Evolutionary conservation across 2,329 filamentous ascomycete species (phyloP), one percentile per base, ranked within the genome.

Genomic region (Colletotrichum sojae): DNA sequence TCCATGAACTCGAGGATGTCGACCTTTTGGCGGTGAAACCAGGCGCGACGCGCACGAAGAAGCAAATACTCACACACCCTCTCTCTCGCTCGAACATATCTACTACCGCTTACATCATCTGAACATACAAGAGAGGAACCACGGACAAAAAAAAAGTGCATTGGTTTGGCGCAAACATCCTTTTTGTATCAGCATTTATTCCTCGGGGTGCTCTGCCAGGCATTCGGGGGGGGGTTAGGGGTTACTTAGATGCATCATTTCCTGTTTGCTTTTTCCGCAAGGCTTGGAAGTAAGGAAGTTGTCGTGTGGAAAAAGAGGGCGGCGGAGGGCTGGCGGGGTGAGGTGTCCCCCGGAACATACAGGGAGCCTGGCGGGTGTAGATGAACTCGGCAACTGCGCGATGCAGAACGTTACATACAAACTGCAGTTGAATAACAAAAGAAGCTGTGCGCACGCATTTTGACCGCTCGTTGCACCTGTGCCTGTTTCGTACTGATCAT

Each of bases 21-120:
- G 16, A 67, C 59, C 15, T 31, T 69, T 9, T 65, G 62, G 66
- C 66, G 66, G 16, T 69, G 49, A 53, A 40, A 5, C 20, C 36
- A 5, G 12, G 16, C 16, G 4, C 16, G 6, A 27, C 13, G 3
- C 18, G 13, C 22, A 20, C 13, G 4, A 13, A 36, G 12, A 53
- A 5, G 39, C 27, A 46, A 36, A 15, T 43, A 43, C 45, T 18
- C 27, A 27, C 25, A 60, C 22, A n/a, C 16, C 39, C 25, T 12
- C n/a, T 12, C 20, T 49, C 43, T n/a, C 16, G 20, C 43, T 31
- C 20, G 66, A 59, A 66, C 61, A 69, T 66, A 15, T 9, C 18
- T 18, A 2, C 55, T 55, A 31, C 18, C 6, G 43, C 13, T 59
- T 18, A 3, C 55, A 45, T 22, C 18, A 12, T 49, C 13, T 65